phyloP scores from a whole-genome alignment of 495 filamentous ascomycete species.

The Acidomyces sp. region DNA sequence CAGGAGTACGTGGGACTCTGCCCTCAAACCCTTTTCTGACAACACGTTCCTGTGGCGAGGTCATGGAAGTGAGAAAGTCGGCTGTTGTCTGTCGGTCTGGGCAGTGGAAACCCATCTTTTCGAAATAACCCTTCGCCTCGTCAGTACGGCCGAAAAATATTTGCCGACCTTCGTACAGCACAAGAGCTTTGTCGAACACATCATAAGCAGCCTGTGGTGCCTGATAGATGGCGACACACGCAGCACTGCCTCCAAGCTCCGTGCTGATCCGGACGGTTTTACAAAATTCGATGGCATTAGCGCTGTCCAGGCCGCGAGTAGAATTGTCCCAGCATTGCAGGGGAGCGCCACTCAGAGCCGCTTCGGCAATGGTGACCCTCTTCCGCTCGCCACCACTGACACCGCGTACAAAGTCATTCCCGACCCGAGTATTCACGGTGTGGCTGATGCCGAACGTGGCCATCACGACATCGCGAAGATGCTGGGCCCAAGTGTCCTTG shows the following conservation, averaged over 20 bases:
- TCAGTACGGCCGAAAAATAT: slow-evolving; percentile 28
- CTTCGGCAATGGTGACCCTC: slow-evolving; percentile 33
- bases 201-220: slow-evolving; percentile 30
- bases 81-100: slow-evolving; percentile 49
- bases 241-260: slow-evolving; percentile 27
- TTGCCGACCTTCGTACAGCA: slow-evolving; percentile 32
- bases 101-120: slow-evolving; percentile 47
- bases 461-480: slow-evolving; percentile 33
- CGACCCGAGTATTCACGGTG: slow-evolving; percentile 31
- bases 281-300: slow-evolving; percentile 34
- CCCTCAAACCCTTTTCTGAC: slow-evolving; percentile 48
- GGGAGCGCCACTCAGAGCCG: slow-evolving; percentile 26
- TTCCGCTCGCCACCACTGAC: slow-evolving; percentile 32
- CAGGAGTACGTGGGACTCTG: slow-evolving; percentile 53
- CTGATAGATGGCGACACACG: slow-evolving; percentile 32
- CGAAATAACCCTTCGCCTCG: slow-evolving; percentile 29
- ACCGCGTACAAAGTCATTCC: slow-evolving; percentile 33
- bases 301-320: slow-evolving; percentile 31
- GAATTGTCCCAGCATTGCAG: slow-evolving; percentile 34
- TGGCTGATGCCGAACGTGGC: slow-evolving; percentile 33
- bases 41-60: slow-evolving; percentile 49
- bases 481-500: slow-evolving; percentile 21
- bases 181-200: slow-evolving; percentile 31
- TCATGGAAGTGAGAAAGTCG: slow-evolving; percentile 64
- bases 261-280: slow-evolving; percentile 30